Percentiles rank a stretch among this genome's conserved stretches.
Evolutionary conservation across 495 filamentous ascomycete genomes (phyloP).

Genomic region (Tuber umbilicatum): DNA sequence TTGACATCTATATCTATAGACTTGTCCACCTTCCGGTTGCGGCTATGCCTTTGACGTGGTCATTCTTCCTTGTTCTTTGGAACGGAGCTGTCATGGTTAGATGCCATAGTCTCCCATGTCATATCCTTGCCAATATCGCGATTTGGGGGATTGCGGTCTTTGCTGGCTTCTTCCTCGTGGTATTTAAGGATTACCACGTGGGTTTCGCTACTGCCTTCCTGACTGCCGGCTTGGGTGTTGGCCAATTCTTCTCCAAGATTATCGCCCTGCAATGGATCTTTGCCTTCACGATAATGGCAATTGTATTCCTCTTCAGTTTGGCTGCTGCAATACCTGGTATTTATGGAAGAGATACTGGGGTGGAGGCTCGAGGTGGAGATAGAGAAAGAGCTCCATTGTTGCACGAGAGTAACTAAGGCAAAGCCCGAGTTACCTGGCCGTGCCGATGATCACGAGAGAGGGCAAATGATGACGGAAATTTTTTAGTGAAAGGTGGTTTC

Average conservation of each 20-base stretch:
- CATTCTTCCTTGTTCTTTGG: constrained; percentile 76
- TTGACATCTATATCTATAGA: constrained; percentile 39
- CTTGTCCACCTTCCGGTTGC: constrained; percentile 66
- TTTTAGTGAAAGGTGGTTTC: not conserved
- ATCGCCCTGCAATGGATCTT: constrained; percentile 87
- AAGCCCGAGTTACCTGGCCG: not conserved
- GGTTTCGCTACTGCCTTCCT: constrained; percentile 71
- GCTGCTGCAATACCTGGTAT: constrained; percentile 60
- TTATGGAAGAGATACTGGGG: constrained; percentile 50
- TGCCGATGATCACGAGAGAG: not conserved
- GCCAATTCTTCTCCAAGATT: constrained; percentile 62
- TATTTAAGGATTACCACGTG: constrained; percentile 73
- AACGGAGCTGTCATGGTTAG: constrained; percentile 74
- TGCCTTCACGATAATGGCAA: constrained; percentile 70
- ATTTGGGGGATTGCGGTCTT: constrained; percentile 74
- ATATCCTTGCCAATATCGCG: constrained; percentile 75
- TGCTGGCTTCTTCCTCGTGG: constrained; percentile 62
- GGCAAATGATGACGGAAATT: not conserved
- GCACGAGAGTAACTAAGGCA: constrained; percentile 30
- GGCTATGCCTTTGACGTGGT: constrained; percentile 74
- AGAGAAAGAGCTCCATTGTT: constrained; percentile 48
- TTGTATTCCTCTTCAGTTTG: constrained; percentile 61
- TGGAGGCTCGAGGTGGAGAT: constrained; percentile 43
- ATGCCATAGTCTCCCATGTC: constrained; percentile 52
- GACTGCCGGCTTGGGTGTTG: constrained; percentile 64